Conservation (phyloP, 768 basidiomycete species). For the Boletus rubroflammeus region DNA sequence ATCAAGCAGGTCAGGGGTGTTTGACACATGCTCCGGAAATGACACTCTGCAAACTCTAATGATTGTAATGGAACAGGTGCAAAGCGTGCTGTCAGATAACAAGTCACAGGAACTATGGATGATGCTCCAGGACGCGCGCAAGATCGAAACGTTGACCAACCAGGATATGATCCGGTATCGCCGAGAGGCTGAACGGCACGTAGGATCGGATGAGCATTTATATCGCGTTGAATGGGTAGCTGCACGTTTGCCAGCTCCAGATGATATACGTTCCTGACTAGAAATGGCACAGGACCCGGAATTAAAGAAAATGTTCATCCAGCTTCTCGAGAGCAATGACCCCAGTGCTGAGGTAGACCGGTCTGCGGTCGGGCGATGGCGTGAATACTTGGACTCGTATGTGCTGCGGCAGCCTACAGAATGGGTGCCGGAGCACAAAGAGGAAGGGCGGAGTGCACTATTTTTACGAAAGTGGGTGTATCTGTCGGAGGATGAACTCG, state of each 20-base stretch:
- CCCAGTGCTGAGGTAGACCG: conserved; percentile 59
- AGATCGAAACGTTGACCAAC: conserved; percentile 46
- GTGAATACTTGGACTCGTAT: conserved; percentile 71
- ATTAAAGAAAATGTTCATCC: conserved; percentile 53
- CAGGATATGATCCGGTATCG: conserved; percentile 76
- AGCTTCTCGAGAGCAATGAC: conserved; percentile 59
- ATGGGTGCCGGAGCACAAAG: conserved; percentile 49
- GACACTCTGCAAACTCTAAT: conserved; percentile 2
- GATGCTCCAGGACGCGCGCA: conserved; percentile 64
- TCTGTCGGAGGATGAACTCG: conserved; percentile 6
- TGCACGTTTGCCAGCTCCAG: conserved; percentile 8
- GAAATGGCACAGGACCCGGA: conserved; percentile 46
- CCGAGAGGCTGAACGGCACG: conserved; percentile 72
- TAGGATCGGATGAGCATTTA: conserved; percentile 71
- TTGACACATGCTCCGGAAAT: background rate
- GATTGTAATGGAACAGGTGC: conserved; percentile 53
- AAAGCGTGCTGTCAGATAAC: conserved; percentile 78
- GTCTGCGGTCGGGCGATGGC: conserved; percentile 55
- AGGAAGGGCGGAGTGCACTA: conserved; percentile 35
- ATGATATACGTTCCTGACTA: conserved; percentile 7
- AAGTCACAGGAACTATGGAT: conserved; percentile 85
- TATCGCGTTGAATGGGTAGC: conserved; percentile 80
- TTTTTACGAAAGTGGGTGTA: conserved; percentile 59
- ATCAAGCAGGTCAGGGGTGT: conserved; percentile 77
- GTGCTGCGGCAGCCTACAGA: conserved; percentile 70